These are phyloP conservation scores for Aspergillus costaricaensis DNA, from an alignment of 2,329 filamentous ascomycete genomes.

Conservation along the genomic window DNA sequence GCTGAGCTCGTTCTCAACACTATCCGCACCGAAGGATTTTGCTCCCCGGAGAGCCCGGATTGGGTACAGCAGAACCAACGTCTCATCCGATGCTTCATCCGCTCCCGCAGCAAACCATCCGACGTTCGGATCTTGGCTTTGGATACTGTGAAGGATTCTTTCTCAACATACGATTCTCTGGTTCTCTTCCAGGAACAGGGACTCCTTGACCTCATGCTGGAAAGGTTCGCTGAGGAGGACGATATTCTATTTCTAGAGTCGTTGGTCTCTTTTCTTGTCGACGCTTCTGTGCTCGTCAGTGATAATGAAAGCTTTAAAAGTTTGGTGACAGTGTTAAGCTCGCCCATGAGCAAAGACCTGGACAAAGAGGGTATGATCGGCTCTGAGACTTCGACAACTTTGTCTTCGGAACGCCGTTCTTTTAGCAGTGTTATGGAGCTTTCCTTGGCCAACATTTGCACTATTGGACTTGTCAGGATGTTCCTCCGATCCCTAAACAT, in stretches of 20 bases:
- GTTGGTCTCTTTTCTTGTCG: slow-evolving; percentile 42
- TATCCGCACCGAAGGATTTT: slow-evolving; percentile 36
- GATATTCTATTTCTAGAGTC: slow-evolving; percentile 43
- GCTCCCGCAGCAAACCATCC: slow-evolving; percentile 38
- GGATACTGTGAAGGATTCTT: slow-evolving; percentile 43
- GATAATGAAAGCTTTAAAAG: slow-evolving; percentile 36
- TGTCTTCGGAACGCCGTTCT: slow-evolving; percentile 34
- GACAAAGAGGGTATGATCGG: slow-evolving; percentile 35
- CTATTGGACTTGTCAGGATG: slow-evolving; percentile 70
- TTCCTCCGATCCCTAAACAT: slow-evolving; percentile 73
- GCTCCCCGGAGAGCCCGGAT: slow-evolving; percentile 33
- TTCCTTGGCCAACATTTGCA: slow-evolving; percentile 62
- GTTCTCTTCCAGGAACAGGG: slow-evolving; percentile 36
- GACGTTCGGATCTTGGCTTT: slow-evolving; percentile 44
- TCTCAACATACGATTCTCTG: slow-evolving; percentile 33
- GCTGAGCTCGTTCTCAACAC: slow-evolving; percentile 42
- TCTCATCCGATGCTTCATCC: slow-evolving; percentile 41
- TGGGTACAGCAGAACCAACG: slow-evolving; percentile 39
- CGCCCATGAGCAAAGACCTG: slow-evolving; percentile 39
- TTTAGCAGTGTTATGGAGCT: slow-evolving; percentile 33
- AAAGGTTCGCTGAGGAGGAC: slow-evolving; percentile 39
- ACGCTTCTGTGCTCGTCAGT: slow-evolving; percentile 30
- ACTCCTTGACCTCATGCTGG: slow-evolving; percentile 35
- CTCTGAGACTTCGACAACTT: slow-evolving; percentile 41
- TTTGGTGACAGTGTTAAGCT: slow-evolving; percentile 36